Percentiles rank a stretch among this genome's conserved stretches.
Conservation (phyloP, 2,329 filamentous ascomycete species). For the Bretziella fagacearum region DNA sequence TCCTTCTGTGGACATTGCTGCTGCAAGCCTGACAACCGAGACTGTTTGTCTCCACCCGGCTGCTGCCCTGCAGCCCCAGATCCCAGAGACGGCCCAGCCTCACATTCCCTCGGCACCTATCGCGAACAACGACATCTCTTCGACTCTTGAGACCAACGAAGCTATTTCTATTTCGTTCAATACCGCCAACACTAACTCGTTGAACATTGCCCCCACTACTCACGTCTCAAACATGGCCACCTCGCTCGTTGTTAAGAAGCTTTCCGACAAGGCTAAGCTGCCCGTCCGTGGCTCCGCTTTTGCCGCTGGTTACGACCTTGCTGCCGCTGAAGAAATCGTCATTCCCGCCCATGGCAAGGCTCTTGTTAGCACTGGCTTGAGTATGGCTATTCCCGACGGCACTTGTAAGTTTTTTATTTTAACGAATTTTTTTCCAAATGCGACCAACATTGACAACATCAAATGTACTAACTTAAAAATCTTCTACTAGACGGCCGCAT, state of each 20-base stretch:
- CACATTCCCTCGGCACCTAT: neutral
- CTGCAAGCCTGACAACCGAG: no score
- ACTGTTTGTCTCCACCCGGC: neutral
- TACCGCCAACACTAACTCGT: neutral
- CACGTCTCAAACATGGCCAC: neutral
- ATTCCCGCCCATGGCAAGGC: constrained; percentile 73
- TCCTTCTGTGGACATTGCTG: no score
- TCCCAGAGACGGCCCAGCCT: neutral
- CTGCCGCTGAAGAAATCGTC: constrained; percentile 54
- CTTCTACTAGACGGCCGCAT: constrained; percentile 57
- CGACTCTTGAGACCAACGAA: neutral
- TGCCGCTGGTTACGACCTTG: constrained; percentile 88
- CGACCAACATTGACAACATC: neutral
- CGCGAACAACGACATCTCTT: neutral
- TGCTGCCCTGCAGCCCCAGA: neutral
- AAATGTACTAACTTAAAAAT: neutral
- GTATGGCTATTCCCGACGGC: constrained; percentile 74
- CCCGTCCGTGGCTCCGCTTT: constrained; percentile 80
- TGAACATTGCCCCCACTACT: neutral
- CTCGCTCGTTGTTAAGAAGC: constrained; percentile 52
- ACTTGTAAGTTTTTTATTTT: constrained; percentile 55
- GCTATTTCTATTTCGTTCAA: neutral
- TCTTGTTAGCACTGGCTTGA: constrained; percentile 78
- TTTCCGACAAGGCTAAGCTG: constrained; percentile 58
- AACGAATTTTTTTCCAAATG: neutral